Base-by-base conservation (phyloP, 805 yeast species). In the Blastobotrys parvus region DNA sequence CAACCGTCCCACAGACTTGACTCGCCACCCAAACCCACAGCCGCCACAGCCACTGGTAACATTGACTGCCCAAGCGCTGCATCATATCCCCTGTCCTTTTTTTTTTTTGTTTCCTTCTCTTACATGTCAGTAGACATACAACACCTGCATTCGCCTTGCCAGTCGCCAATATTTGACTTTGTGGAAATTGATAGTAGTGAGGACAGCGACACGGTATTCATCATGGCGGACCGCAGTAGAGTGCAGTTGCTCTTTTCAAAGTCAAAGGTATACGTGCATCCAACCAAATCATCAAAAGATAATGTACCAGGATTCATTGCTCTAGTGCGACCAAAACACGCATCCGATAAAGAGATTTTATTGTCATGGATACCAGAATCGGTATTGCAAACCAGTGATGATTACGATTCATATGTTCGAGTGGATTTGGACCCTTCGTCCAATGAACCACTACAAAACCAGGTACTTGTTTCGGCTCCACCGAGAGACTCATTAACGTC, bases 271-370 rank as follows among this genome's bases (percentile, higher is more conserved):
- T 88, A 78, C 59, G 72, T 89, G 3, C 98, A 92, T 61, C 94
- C 95, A 3, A 75, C 92, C 0, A 68, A 74, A 10, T 71, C 79
- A 17, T 73, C 85, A 22, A 69, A 69, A 41, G 95, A 90, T 56
- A 89, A 90, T 57, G 68, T 90, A 17, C 63, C 82, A 0, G 98
- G 98, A 2, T 86, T 74, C 54, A 59, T 92, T 31, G 68, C 82
- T 4, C 68, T 92, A 13, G 73, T 78, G 15, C 69, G 71, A 34
- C 83, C 84, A 13, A 61, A 67, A 37, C 62, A 61, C 47, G 57
- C 73, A 5, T 54, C 75, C 38, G 70, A 81, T 56, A 65, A 68
- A 48, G 87, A 82, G 33, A 63, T 80, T 2, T 58, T 76, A 4
- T 62, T 87, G 25, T 77, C 88, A 0, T 86, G 85, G 72, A 70